Base-by-base conservation (phyloP, 768 basidiomycete species). In the Stropharia rugosoannulata region DNA sequence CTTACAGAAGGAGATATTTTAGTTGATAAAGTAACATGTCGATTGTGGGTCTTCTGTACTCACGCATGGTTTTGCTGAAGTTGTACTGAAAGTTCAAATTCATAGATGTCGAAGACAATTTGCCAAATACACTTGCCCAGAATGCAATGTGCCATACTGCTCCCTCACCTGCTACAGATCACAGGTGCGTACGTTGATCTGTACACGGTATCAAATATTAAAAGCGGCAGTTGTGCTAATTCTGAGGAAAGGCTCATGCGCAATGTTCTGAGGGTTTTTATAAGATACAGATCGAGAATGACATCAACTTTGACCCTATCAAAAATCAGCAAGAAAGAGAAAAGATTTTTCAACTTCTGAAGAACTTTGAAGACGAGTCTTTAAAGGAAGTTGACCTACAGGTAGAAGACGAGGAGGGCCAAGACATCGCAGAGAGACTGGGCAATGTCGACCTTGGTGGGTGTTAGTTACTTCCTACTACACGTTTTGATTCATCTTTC, bases 221-320 rank as follows among this genome's bases (percentile, higher is more conserved):
- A 55, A 53, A 29, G 51, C 16, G 15, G 0, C 15, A 29, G 50
- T 48, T 37, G 8, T 42, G 41, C 52, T 25, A 16, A 15, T 29
- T 45, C 55, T 16, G 32, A 43, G 49, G 44, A 51, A 51, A 75
- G 90, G 65, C 73, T 46, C 92, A 94, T 68, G 74, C 77, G 2
- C 78, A 81, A 67, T 94, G 92, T 73, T 92, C 91, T 22, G 93
- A 94, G 67, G 72, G 76, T 0, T 95, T 95, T 67, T 93, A 93
- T 69, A 83, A 84, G 60, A 85, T 84, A 49, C 87, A 91, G 64
- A 70, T 94, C 3, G 84, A 89, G 59, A 68, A 69, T 2, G 83
- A 87, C 44, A 86, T 91, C 51, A 77, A 76, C 39, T 65, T 79
- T 0, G 77, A 75, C 35, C 77, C 86, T 3, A 80, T 83, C 4